These are phyloP conservation scores for Pythium myriotylum DNA, from an alignment of 352 stramenopile genomes.

Conservation along the genomic window DNA sequence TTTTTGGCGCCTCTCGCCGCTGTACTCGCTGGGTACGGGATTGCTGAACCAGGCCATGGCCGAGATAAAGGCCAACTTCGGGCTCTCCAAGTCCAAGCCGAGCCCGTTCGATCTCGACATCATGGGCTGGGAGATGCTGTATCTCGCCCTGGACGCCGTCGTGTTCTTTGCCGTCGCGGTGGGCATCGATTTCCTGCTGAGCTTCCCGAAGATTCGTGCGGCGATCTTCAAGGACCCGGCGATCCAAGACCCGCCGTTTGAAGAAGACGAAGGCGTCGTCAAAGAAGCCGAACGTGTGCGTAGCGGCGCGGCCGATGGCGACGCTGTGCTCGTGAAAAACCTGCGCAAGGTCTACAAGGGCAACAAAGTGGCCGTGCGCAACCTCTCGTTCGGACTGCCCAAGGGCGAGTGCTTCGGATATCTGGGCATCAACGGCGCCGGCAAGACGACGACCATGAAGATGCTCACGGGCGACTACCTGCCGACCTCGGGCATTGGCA, in stretches of 20 bases:
- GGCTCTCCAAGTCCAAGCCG: not conserved
- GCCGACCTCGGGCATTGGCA: constrained; percentile 37
- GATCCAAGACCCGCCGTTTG: constrained; percentile 3
- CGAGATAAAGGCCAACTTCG: constrained; percentile 18
- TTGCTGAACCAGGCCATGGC: constrained; percentile 43
- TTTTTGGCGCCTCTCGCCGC: constrained; percentile 47
- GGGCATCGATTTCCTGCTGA: constrained; percentile 37
- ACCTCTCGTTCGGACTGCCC: constrained; percentile 60
- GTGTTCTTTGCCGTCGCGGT: constrained; percentile 33
- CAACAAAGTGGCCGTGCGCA: constrained; percentile 56
- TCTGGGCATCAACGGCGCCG: constrained; percentile 57
- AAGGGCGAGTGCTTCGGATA: constrained; percentile 85
- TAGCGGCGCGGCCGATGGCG: constrained; percentile 10
- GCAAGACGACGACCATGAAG: constrained; percentile 55
- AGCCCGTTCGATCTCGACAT: constrained; percentile 38
- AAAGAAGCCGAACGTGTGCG: constrained; percentile 19
- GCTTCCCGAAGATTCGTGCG: constrained; percentile 32
- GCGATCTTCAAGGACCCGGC: constrained; percentile 20
- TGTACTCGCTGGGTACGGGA: constrained; percentile 43
- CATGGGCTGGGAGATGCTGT: constrained; percentile 37
- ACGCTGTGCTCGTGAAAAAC: constrained; percentile 28
- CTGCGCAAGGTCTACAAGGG: constrained; percentile 54
- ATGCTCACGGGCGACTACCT: constrained; percentile 48
- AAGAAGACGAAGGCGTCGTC: constrained; percentile 31
- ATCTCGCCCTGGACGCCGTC: constrained; percentile 29